Evolutionary conservation across 345 rosid species (phyloP).

Genomic region (Syzygium jambos): DNA sequence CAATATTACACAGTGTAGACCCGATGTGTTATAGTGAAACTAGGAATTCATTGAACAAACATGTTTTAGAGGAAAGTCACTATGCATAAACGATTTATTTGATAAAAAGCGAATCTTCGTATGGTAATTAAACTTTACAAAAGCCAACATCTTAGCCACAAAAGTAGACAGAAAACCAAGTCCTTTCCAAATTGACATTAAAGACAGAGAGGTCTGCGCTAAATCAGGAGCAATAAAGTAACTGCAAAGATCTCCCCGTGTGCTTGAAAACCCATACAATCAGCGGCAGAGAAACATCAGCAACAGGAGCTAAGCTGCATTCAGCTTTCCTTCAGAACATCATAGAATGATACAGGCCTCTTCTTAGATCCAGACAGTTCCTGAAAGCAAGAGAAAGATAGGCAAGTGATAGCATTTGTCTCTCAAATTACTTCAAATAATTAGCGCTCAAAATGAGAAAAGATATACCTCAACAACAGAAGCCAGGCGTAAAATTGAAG

Average conservation of each 20-base stretch:
- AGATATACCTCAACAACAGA: constrained; percentile 55
- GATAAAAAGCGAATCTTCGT: not conserved
- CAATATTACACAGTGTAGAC: no score
- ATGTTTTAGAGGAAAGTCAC: not conserved
- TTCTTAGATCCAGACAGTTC: constrained; percentile 47
- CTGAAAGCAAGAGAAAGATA: constrained; percentile 22
- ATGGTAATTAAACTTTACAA: not conserved
- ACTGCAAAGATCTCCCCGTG: not conserved
- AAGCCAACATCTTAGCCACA: not conserved
- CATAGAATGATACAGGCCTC: constrained; percentile 51
- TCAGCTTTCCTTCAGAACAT: constrained; percentile 36
- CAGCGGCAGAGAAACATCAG: not conserved
- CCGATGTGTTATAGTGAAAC: rapidly evolving
- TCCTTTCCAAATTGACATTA: not conserved
- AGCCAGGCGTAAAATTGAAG: constrained; percentile 59
- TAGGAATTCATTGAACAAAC: not conserved
- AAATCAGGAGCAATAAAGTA: not conserved
- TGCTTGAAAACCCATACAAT: not conserved
- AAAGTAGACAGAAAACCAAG: not conserved
- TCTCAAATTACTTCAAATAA: not conserved
- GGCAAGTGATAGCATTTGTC: not conserved
- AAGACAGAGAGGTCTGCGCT: not conserved
- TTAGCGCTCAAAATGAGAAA: not conserved
- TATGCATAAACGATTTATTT: not conserved
- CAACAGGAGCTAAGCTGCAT: not conserved